phyloP scores from a whole-genome alignment of 176 grass and related monocot genomes.

The Avena sativa region DNA sequence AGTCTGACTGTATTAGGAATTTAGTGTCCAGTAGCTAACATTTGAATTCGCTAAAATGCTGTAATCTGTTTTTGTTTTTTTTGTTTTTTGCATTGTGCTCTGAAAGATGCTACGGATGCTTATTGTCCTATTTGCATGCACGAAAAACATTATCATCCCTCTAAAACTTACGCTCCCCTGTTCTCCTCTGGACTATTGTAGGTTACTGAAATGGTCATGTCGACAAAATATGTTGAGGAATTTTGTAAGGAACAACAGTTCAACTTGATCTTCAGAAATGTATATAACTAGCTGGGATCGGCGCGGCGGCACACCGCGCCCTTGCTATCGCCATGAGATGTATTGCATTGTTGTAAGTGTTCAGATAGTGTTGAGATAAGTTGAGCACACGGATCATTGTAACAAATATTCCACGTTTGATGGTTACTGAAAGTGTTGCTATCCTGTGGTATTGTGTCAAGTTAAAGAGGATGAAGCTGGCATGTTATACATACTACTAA shows the following conservation, averaged over 20 bases:
- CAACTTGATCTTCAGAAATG: neutral
- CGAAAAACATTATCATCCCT: neutral
- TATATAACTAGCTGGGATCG: neutral
- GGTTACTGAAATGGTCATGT: neutral
- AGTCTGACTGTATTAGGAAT: constrained; percentile 27
- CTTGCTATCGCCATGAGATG: too few relatives aligned
- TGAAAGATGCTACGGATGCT: neutral
- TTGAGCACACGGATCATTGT: too few relatives aligned
- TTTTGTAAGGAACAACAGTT: neutral
- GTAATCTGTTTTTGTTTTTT: neutral
- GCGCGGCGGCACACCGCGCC: too few relatives aligned
- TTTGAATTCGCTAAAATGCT: neutral
- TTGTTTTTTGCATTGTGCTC: neutral
- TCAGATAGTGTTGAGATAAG: too few relatives aligned
- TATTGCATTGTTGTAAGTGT: too few relatives aligned
- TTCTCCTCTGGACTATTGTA: neutral
- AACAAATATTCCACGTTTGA: too few relatives aligned
- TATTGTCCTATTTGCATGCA: neutral
- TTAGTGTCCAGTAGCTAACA: neutral
- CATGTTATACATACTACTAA: too few relatives aligned
- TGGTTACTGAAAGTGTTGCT: too few relatives aligned
- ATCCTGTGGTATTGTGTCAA: too few relatives aligned
- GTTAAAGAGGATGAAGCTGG: too few relatives aligned
- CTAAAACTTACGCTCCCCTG: neutral
- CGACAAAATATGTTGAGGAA: neutral